Evolutionary conservation across 805 yeast genomes (phyloP).

Genomic region (Suhomyces canberraensis): DNA sequence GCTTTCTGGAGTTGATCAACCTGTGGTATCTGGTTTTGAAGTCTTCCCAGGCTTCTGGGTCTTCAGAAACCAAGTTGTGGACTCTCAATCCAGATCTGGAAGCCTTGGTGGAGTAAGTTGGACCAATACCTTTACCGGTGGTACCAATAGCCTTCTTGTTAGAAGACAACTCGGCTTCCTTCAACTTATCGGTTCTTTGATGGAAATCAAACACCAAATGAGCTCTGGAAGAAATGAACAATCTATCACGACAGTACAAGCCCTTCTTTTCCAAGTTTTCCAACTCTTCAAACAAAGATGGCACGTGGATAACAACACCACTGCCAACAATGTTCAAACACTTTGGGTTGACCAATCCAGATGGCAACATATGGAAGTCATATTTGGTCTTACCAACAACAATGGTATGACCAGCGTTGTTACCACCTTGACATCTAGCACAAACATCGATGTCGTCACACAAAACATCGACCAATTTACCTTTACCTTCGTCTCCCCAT

Average conservation of each 20-base stretch:
- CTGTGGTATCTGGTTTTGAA: constrained; percentile 76
- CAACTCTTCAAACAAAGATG: constrained; percentile 87
- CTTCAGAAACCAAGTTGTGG: constrained; percentile 88
- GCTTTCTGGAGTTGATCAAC: constrained; percentile 73
- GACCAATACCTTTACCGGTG: constrained; percentile 98
- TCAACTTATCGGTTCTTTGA: constrained; percentile 92
- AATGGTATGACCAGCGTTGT: constrained; percentile 98
- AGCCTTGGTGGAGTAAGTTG: constrained; percentile 95
- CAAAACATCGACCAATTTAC: constrained; percentile 90
- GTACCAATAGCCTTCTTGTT: constrained; percentile 91
- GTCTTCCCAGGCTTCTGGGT: constrained; percentile 90
- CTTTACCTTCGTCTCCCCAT: constrained; percentile 99
- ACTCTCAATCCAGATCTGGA: constrained; percentile 95
- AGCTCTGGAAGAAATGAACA: constrained; percentile 89
- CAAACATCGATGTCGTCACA: constrained; percentile 96
- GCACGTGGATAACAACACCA: constrained; percentile 95
- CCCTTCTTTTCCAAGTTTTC: constrained; percentile 81
- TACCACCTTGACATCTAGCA: constrained; percentile 98
- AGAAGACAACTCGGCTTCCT: constrained; percentile 83
- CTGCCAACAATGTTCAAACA: constrained; percentile 90
- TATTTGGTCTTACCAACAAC: constrained; percentile 85
- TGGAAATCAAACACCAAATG: constrained; percentile 97
- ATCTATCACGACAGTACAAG: constrained; percentile 65
- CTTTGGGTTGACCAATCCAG: constrained; percentile 93
- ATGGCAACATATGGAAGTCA: constrained; percentile 98